phyloP scores from a whole-genome alignment of 164 flowering plant species.

The Magnolia kwangsiensis region DNA sequence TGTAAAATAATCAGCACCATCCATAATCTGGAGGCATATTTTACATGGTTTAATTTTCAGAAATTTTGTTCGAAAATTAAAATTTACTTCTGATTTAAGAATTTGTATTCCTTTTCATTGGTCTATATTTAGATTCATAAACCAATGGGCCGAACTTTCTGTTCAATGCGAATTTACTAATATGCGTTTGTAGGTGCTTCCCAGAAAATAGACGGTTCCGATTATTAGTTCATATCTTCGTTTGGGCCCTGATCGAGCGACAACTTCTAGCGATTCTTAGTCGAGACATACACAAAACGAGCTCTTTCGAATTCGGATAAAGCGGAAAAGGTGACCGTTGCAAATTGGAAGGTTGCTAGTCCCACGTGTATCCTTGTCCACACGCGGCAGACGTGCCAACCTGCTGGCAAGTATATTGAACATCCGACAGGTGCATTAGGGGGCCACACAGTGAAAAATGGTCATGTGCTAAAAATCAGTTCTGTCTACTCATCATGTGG shows the following conservation, averaged over 20 bases:
- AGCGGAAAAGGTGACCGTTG: conserved; percentile 1
- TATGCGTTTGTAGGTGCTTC: too few relatives aligned
- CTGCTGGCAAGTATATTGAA: too few relatives aligned
- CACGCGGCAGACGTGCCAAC: neutral
- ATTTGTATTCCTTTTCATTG: neutral
- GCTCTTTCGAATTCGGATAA: neutral
- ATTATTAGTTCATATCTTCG: neutral
- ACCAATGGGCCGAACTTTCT: too few relatives aligned
- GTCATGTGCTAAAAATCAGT: neutral
- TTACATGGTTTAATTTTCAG: too few relatives aligned
- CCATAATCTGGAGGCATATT: too few relatives aligned
- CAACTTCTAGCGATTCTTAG: neutral
- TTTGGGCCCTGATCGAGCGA: neutral
- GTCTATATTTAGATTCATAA: neutral
- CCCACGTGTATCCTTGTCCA: neutral
- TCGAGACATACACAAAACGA: too few relatives aligned
- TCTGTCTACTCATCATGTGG: neutral
- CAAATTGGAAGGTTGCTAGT: neutral
- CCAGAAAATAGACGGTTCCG: too few relatives aligned
- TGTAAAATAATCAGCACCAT: neutral
- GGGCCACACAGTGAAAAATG: neutral
- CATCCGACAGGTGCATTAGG: too few relatives aligned
- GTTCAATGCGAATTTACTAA: too few relatives aligned
- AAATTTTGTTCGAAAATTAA: neutral
- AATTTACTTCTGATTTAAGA: neutral